Conservation (phyloP, 2,329 filamentous ascomycete species). For the Akanthomyces muscarius region DNA sequence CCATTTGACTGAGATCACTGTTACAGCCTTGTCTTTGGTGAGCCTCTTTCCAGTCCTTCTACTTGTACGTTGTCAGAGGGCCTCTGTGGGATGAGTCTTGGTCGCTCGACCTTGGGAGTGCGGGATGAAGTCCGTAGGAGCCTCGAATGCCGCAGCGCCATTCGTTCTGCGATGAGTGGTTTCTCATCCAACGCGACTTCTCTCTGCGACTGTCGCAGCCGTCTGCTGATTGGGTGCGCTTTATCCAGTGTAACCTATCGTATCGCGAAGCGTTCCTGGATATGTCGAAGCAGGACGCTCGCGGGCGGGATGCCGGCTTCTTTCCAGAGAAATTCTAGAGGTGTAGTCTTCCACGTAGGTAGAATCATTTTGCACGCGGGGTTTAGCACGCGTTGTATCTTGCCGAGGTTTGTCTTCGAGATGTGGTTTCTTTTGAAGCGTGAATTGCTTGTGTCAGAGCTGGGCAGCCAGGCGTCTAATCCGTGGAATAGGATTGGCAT, state of each 20-base stretch:
- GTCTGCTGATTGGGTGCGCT: not conserved
- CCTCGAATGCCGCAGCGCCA: not conserved
- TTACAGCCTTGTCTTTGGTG: not conserved
- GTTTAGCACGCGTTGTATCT: slow-evolving; percentile 1
- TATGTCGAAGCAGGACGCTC: not conserved
- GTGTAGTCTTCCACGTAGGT: not conserved
- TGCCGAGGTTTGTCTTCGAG: too few relatives aligned
- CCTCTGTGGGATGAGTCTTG: not conserved
- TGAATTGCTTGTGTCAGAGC: not conserved
- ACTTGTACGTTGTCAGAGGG: not conserved
- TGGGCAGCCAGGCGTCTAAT: not conserved
- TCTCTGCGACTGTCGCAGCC: not conserved
- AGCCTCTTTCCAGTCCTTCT: not conserved
- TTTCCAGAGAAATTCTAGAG: too few relatives aligned
- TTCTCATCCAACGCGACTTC: not conserved
- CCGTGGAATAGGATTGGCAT: slow-evolving; percentile 5
- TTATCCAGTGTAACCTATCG: not conserved
- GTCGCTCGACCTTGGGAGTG: not conserved
- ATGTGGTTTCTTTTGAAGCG: not conserved
- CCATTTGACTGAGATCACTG: too few relatives aligned
- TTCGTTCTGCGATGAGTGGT: not conserved
- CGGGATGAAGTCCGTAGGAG: not conserved
- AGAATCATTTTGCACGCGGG: not conserved
- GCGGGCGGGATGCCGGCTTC: not conserved
- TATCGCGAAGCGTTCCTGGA: not conserved